phyloP scores from a whole-genome alignment of 441 rosid species.

The Pelargonium fulgidum region DNA sequence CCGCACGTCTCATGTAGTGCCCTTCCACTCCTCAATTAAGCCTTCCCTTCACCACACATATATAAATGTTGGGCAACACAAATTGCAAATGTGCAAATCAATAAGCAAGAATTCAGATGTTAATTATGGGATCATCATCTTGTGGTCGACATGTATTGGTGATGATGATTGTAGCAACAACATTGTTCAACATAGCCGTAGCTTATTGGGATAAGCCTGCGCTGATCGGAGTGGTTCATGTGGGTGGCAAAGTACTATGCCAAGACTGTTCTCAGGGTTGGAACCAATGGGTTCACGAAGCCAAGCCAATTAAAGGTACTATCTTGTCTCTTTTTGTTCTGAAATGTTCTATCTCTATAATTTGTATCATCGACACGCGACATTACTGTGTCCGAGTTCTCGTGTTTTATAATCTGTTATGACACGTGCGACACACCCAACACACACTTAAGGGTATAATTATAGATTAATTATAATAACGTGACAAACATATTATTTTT shows the following conservation, averaged over 20 bases:
- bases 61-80: neutral
- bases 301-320: constrained; percentile 58
- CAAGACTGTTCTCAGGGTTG: constrained; percentile 68
- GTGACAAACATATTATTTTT: too few relatives aligned
- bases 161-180: constrained; percentile 24
- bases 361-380: neutral
- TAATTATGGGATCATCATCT: constrained; percentile 15
- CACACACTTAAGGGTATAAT: too few relatives aligned
- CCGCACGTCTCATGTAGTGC: constrained; percentile 52
- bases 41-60: neutral
- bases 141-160: constrained; percentile 16
- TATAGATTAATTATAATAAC: too few relatives aligned
- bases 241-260: constrained; percentile 61
- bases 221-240: constrained; percentile 32
- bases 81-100: neutral
- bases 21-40: constrained; percentile 27
- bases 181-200: constrained; percentile 21
- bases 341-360: neutral
- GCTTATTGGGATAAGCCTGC: constrained; percentile 23
- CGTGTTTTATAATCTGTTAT: neutral
- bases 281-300: constrained; percentile 47
- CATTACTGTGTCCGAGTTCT: neutral
- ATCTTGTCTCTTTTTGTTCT: too few relatives aligned
- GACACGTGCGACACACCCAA: too few relatives aligned
- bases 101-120: neutral